Conservation (phyloP, 2,329 filamentous ascomycete species). For the Aspergillus clavatus region DNA sequence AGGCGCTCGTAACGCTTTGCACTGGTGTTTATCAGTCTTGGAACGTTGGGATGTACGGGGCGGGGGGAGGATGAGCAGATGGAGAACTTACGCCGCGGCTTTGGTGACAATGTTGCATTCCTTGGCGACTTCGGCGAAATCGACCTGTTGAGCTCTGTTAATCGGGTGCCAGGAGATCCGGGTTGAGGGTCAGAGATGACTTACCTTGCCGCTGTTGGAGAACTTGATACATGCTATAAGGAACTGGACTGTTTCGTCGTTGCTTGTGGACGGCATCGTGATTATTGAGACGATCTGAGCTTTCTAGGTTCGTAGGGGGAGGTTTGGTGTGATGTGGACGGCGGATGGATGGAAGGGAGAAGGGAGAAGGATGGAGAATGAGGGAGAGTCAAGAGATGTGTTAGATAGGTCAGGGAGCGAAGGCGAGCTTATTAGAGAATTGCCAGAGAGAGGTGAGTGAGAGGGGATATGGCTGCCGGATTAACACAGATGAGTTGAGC, state of each 20-base stretch:
- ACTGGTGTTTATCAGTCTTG: conserved; percentile 34
- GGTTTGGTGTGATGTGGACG: neutral
- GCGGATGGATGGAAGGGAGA: neutral
- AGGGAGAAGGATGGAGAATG: neutral
- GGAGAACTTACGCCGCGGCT: conserved; percentile 62
- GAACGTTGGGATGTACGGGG: neutral
- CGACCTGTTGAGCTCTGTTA: conserved; percentile 46
- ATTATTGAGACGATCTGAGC: neutral
- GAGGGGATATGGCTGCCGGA: neutral
- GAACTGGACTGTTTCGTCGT: conserved; percentile 60
- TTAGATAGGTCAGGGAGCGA: neutral
- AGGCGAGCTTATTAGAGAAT: neutral
- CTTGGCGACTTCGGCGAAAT: conserved; percentile 60
- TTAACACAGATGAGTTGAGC: neutral
- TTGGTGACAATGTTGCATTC: conserved; percentile 61
- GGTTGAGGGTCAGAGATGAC: conserved; percentile 8
- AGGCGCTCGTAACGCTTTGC: conserved; percentile 65
- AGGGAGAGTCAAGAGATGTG: neutral
- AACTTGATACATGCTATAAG: conserved; percentile 62
- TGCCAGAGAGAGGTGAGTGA: neutral
- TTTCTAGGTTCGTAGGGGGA: neutral
- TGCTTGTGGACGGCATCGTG: conserved; percentile 47
- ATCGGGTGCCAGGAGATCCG: neutral
- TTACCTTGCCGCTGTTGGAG: conserved; percentile 57
- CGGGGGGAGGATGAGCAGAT: neutral